Conservation (phyloP, 441 rosid species). For the Populus hybrid region DNA sequence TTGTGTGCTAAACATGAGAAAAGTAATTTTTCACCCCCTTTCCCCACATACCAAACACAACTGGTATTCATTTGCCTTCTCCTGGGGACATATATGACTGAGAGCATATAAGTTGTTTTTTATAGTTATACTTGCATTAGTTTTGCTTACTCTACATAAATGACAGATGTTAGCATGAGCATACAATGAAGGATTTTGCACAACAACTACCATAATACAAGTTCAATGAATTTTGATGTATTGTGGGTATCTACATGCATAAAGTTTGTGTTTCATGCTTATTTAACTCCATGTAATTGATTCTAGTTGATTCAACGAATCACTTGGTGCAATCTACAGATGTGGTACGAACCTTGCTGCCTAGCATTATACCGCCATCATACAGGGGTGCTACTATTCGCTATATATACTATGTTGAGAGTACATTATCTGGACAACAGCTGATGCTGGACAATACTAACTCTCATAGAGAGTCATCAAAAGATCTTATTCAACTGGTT, state of each 20-base stretch:
- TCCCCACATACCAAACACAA: not conserved
- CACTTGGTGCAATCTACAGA: constrained; percentile 43
- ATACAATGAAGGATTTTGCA: not conserved
- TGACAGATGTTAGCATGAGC: not conserved
- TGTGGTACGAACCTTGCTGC: constrained; percentile 65
- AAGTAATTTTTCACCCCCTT: not conserved
- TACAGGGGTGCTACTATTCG: constrained; percentile 85
- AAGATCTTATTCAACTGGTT: constrained; percentile 65
- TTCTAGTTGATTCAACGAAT: not conserved
- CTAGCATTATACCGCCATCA: constrained; percentile 77
- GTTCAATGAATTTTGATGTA: not conserved
- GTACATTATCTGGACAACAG: constrained; percentile 59
- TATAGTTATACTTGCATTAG: not conserved
- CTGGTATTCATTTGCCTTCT: not conserved
- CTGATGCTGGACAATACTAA: constrained; percentile 61
- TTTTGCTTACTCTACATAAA: not conserved
- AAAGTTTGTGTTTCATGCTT: not conserved
- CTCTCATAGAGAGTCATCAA: constrained; percentile 34
- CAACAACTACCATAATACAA: not conserved
- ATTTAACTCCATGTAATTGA: not conserved
- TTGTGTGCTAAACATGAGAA: not conserved
- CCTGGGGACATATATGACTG: not conserved
- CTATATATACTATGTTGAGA: constrained; percentile 70
- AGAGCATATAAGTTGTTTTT: not conserved
- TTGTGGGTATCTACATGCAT: not conserved